phyloP scores from a whole-genome alignment of 2,329 filamentous ascomycete genomes.

The Stagonosporopsis cucurbitacearum region DNA sequence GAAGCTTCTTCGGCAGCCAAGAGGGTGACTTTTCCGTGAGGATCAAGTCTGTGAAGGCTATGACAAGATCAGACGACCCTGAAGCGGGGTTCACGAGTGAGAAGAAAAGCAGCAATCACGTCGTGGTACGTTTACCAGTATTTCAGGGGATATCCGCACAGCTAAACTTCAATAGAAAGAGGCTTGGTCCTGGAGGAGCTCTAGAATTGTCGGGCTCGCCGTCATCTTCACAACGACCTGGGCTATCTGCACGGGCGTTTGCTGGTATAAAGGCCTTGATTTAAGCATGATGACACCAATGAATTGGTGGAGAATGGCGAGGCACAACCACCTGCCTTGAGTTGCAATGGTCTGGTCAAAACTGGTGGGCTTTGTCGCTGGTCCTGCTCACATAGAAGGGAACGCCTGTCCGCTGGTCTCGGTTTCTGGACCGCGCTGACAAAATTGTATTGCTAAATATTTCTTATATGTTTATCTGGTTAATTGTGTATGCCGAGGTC shows the following conservation, averaged over 20 bases:
- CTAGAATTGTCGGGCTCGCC: slow-evolving; percentile 33
- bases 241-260: slow-evolving; percentile 30
- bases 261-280: slow-evolving; percentile 34
- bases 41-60: slow-evolving; percentile 62
- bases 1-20: slow-evolving; percentile 80
- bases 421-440: background rate
- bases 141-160: background rate
- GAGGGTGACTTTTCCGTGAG: slow-evolving; percentile 70
- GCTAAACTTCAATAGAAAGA: slow-evolving; percentile 19
- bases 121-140: background rate
- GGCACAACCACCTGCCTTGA: slow-evolving; percentile 7
- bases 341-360: background rate
- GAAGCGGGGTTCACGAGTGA: slow-evolving; percentile 32
- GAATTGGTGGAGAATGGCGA: slow-evolving; percentile 26
- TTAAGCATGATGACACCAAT: slow-evolving; percentile 30
- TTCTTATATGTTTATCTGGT: background rate
- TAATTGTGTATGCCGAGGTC: background rate
- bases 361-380: background rate
- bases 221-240: slow-evolving; percentile 32
- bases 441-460: background rate
- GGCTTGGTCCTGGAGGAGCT: slow-evolving; percentile 36
- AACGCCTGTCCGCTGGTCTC: background rate
- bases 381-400: background rate
- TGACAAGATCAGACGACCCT: slow-evolving; percentile 33
- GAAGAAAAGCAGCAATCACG: slow-evolving; percentile 8